Base-by-base conservation (phyloP, 2,329 filamentous ascomycete genomes). In the Paradendryphiella salina region DNA sequence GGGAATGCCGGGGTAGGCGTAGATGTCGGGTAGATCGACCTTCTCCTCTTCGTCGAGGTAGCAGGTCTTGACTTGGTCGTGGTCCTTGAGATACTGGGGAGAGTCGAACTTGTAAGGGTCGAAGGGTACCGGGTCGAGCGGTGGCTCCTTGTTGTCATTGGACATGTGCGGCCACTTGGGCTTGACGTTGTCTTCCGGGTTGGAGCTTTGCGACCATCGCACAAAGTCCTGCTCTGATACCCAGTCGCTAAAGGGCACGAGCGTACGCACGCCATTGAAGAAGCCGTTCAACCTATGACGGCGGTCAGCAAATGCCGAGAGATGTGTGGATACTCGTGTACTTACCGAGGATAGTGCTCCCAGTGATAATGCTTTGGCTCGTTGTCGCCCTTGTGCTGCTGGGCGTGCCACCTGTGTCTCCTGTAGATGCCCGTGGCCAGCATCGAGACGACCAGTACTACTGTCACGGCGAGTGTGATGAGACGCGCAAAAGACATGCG, bases 1-100 rank as follows among this genome's bases (percentile, higher is more conserved):
- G 20, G 78, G 78, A 10, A 80, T 65, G 14, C 78, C 79, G 1
- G 80, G 76, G 60, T 88, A 90, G 1, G 84, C 86, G 65, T 83
- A 88, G 20, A 88, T 72, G 55, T 86, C 81, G 0, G 87, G 87
- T 0, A 79, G 79, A 0, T 73, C 63, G 3, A 85, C 69, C 23
- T 76, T 82, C 35, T 83, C 79, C 11, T 81, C 79, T 15, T 76
- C 74, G 61, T 89, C 85, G 26, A 89, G 75, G 60, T 81, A 88
- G 73, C 87, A 90, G 6, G 77, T 76, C 54, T 82, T 75, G 11
- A 86, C 81, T 14, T 77, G 73, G 45, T 80, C 75, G 59, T 83
- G 77, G 33, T 78, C 73, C 52, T 74, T 73, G 36, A 76, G 75
- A 64, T 78, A 79, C 43, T 73, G 70, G 49, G 63, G 60, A 5